Conservation (phyloP, 257 asterid species). For the Coffea canephora region DNA sequence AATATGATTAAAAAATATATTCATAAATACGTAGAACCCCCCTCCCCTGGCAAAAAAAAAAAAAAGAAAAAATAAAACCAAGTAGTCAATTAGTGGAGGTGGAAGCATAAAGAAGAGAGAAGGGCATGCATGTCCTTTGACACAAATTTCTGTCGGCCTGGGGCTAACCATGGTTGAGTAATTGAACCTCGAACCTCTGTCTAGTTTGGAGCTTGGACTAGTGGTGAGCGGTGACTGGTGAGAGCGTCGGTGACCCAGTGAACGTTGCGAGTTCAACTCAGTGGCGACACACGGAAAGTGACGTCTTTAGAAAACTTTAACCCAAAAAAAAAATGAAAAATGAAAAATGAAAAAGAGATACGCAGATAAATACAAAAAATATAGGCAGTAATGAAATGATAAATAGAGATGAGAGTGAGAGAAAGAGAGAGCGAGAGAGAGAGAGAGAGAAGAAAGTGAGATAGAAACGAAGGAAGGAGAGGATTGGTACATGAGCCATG, state of each 20-base stretch:
- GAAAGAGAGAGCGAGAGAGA: conserved; percentile 25
- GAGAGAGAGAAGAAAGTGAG: conserved; percentile 17
- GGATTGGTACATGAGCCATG: conserved; percentile 51
- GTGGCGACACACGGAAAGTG: conserved; percentile 19
- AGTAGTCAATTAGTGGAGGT: too few relatives aligned
- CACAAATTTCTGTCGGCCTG: conserved; percentile 21
- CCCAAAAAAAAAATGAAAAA: neutral
- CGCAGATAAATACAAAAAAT: conserved; percentile 6
- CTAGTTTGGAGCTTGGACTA: conserved; percentile 17
- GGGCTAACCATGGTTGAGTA: conserved; percentile 25
- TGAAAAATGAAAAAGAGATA: neutral
- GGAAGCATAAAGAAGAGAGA: neutral
- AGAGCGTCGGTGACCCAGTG: conserved; percentile 46
- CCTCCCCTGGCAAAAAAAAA: too few relatives aligned
- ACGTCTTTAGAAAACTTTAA: neutral
- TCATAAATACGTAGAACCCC: too few relatives aligned
- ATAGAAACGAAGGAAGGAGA: neutral
- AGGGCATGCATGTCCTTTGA: conserved; percentile 10
- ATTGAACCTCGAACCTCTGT: conserved; percentile 2
- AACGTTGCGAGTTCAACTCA: conserved; percentile 20
- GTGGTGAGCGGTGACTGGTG: conserved; percentile 8
- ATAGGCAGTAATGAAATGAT: neutral
- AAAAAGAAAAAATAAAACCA: too few relatives aligned
- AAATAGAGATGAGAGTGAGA: neutral
- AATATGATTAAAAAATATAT: too few relatives aligned